phyloP scores from a whole-genome alignment of 2,329 filamentous ascomycete species.

The Pseudocercospora ulei region DNA sequence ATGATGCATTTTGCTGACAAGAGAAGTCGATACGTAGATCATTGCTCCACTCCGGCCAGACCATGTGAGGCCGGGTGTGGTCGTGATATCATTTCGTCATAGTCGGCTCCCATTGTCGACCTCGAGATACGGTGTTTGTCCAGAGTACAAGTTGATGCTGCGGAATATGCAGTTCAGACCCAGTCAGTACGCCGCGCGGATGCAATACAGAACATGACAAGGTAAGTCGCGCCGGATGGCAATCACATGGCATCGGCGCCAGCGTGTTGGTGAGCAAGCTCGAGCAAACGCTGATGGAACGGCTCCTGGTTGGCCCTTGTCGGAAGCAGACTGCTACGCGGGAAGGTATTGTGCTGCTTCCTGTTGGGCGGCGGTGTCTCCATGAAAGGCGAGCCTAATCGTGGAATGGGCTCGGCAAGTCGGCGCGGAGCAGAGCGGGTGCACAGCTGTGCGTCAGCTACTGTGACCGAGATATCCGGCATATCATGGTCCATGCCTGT shows the following conservation, averaged over 20 bases:
- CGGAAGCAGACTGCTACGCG: conserved; percentile 34
- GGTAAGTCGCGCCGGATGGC: conserved; percentile 8
- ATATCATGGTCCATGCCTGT: conserved; percentile 27
- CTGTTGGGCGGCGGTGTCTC: conserved; percentile 33
- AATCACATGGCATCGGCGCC: conserved; percentile 11
- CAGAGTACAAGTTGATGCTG: conserved; percentile 19
- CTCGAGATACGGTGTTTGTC: conserved; percentile 16
- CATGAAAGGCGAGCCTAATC: conserved; percentile 43
- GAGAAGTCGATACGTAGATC: conserved; percentile 20
- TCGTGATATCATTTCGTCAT: conserved; percentile 25
- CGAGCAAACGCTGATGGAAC: conserved; percentile 29
- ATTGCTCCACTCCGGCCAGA: conserved; percentile 14
- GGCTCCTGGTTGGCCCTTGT: conserved; percentile 27
- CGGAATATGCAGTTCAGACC: conserved; percentile 13
- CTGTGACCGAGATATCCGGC: conserved; percentile 26
- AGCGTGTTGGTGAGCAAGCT: conserved; percentile 26
- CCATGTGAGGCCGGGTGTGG: conserved; percentile 17
- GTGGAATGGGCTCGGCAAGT: conserved; percentile 37
- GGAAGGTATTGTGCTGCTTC: conserved; percentile 40
- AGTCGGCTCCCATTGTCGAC: conserved; percentile 17
- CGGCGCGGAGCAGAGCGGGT: conserved; percentile 32
- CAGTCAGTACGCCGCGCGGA: conserved; percentile 15
- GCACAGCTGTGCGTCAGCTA: conserved; percentile 21
- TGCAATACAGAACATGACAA: conserved; percentile 16
- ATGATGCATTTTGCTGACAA: conserved; percentile 14